phyloP scores from a whole-genome alignment of 106 monocot species.

The Apostasia ramifera region DNA sequence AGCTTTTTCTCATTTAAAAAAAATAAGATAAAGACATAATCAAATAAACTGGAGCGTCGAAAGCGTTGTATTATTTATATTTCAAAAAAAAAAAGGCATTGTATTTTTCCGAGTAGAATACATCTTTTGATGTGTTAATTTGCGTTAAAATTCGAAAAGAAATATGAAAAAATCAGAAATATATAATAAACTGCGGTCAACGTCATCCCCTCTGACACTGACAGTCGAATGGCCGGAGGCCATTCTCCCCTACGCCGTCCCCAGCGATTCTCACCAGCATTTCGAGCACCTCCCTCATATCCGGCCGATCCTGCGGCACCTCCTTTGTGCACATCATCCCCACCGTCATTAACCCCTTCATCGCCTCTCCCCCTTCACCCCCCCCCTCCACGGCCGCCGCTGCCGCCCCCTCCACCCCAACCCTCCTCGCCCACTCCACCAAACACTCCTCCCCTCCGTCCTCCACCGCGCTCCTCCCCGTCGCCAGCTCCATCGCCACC shows the following conservation, averaged over 20 bases:
- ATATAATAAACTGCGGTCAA: no score
- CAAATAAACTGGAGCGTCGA: no score
- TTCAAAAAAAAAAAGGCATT: no score
- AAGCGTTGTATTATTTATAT: no score
- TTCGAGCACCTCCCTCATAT: conserved; percentile 51
- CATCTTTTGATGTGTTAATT: no score
- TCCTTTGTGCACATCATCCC: conserved; percentile 65
- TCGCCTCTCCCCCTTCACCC: conserved; percentile 1
- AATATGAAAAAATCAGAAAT: no score
- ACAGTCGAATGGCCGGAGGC: no score
- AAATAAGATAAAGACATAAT: no score
- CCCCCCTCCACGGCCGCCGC: not conserved
- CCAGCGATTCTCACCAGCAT: conserved; percentile 23
- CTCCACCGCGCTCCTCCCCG: conserved; percentile 70
- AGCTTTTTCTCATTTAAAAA: no score
- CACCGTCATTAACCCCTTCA: conserved; percentile 25
- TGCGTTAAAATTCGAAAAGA: no score
- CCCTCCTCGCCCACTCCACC: conserved; percentile 58
- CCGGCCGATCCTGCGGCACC: conserved; percentile 48
- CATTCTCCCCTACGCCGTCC: not conserved
- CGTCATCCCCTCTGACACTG: no score
- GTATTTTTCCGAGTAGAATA: no score
- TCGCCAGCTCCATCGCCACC: conserved; percentile 75
- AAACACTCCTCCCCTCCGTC: conserved; percentile 66
- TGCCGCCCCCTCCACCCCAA: conserved; percentile 14